phyloP scores from a whole-genome alignment of 148 eudicot genomes.

The Dysphania ambrosioides region DNA sequence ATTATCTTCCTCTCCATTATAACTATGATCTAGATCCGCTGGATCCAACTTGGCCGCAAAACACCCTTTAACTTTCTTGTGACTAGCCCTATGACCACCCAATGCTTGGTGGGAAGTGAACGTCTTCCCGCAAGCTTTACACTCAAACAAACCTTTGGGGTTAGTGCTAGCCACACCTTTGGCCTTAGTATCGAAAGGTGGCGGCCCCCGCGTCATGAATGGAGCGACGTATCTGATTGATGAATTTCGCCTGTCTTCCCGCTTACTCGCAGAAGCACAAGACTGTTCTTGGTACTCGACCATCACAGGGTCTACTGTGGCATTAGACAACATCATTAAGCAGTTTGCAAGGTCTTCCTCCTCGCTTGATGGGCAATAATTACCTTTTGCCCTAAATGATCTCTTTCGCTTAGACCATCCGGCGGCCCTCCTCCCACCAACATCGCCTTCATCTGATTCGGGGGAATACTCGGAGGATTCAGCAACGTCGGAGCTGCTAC shows the following conservation, averaged over 20 bases:
- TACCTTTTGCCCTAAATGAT: conserved; percentile 52
- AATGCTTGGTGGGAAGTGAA: conserved; percentile 70
- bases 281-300: conserved; percentile 32
- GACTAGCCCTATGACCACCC: conserved; percentile 80
- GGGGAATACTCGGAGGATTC: conserved; percentile 56
- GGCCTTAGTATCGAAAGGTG: conserved; percentile 19
- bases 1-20: conserved; percentile 29
- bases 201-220: conserved; percentile 4
- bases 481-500: conserved; percentile 58
- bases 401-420: conserved; percentile 78
- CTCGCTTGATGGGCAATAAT: conserved; percentile 41
- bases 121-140: too few species aligned
- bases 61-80: conserved; percentile 65
- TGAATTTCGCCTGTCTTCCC: conserved; percentile 25
- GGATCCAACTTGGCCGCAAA: conserved; percentile 39
- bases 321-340: conserved; percentile 50
- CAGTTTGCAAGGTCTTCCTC: conserved; percentile 60
- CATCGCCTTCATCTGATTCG: conserved; percentile 42
- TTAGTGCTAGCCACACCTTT: conserved; percentile 33
- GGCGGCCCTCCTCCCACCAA: conserved; percentile 25
- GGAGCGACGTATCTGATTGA: conserved; percentile 14
- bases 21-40: conserved; percentile 17
- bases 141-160: conserved; percentile 35
- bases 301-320: conserved; percentile 16
- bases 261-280: conserved; percentile 28